phyloP scores from a whole-genome alignment of 1,284 basidiomycete genomes.

The Malassezia pachydermatis region DNA sequence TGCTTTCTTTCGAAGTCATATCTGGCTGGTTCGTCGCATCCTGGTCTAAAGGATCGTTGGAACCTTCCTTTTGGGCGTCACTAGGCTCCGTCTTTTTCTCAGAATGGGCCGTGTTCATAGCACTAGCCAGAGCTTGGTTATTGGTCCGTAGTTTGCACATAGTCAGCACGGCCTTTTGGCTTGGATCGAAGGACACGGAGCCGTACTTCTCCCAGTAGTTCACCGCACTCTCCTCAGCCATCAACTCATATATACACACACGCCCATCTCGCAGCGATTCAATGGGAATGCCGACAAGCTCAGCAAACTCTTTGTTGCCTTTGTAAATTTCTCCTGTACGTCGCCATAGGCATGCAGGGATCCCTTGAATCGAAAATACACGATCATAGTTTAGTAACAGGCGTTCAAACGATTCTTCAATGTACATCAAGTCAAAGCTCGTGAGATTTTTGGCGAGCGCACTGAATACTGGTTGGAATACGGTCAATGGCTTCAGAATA shows the following conservation, averaged over 20 bases:
- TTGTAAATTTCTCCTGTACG: slow-evolving; percentile 94
- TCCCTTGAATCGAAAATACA: slow-evolving; percentile 65
- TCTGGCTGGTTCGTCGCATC: too few species aligned
- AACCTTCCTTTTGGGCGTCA: background rate
- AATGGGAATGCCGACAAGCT: slow-evolving; percentile 71
- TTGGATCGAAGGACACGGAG: slow-evolving; percentile 60
- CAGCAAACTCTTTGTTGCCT: slow-evolving; percentile 90
- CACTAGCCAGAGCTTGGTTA: slow-evolving; percentile 22
- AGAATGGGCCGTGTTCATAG: background rate
- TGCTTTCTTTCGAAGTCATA: too few species aligned
- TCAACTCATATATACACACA: slow-evolving; percentile 86
- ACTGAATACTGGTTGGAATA: slow-evolving; percentile 79
- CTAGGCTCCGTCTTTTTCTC: slow-evolving; percentile 7
- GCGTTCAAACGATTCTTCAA: slow-evolving; percentile 78
- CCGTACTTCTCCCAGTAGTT: slow-evolving; percentile 74
- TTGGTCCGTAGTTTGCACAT: slow-evolving; percentile 63
- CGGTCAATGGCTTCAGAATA: slow-evolving; percentile 75
- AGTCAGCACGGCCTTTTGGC: slow-evolving; percentile 76
- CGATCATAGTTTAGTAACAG: slow-evolving; percentile 90
- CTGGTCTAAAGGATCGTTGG: too few species aligned
- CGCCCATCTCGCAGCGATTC: slow-evolving; percentile 74
- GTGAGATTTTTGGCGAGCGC: slow-evolving; percentile 68
- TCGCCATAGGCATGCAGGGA: slow-evolving; percentile 92
- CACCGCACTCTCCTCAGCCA: slow-evolving; percentile 67
- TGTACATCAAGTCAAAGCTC: slow-evolving; percentile 88